These are phyloP conservation scores for Fusarium brachygibbosum DNA, from an alignment of 2,329 filamentous ascomycete genomes.

Conservation along the genomic window DNA sequence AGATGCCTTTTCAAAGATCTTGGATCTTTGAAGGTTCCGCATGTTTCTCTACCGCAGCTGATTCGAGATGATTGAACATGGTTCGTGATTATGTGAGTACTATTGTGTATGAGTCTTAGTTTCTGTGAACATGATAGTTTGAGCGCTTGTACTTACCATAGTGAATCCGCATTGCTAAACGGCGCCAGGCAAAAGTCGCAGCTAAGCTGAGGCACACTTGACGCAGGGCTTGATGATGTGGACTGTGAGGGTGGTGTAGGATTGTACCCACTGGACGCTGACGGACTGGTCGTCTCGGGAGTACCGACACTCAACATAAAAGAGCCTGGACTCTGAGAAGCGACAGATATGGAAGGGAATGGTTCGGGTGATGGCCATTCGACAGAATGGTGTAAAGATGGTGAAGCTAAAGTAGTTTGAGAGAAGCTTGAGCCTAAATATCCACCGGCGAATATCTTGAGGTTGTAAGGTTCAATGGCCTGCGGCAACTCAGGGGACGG, in stretches of 20 bases:
- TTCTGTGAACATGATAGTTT: too few species aligned
- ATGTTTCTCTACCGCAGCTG: background rate
- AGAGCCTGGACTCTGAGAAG: too few species aligned
- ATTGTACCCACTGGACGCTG: accelerated
- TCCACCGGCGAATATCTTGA: too few species aligned
- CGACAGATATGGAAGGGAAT: accelerated
- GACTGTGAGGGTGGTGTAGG: background rate
- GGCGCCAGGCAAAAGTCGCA: background rate
- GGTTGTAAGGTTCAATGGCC: too few species aligned
- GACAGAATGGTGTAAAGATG: accelerated
- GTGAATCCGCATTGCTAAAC: background rate
- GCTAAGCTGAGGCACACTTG: accelerated
- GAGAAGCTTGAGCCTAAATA: accelerated
- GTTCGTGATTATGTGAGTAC: background rate
- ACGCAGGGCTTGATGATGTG: background rate
- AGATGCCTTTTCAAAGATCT: background rate
- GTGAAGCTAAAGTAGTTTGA: background rate
- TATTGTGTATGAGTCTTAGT: accelerated
- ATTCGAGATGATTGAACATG: background rate
- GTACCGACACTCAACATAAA: accelerated
- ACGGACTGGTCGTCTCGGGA: accelerated
- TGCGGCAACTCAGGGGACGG: background rate
- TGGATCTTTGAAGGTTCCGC: accelerated
- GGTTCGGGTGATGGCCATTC: background rate
- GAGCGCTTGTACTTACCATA: accelerated